Base-by-base conservation (phyloP, 2,329 filamentous ascomycete species). In the Chrysoporthe austroafricana region DNA sequence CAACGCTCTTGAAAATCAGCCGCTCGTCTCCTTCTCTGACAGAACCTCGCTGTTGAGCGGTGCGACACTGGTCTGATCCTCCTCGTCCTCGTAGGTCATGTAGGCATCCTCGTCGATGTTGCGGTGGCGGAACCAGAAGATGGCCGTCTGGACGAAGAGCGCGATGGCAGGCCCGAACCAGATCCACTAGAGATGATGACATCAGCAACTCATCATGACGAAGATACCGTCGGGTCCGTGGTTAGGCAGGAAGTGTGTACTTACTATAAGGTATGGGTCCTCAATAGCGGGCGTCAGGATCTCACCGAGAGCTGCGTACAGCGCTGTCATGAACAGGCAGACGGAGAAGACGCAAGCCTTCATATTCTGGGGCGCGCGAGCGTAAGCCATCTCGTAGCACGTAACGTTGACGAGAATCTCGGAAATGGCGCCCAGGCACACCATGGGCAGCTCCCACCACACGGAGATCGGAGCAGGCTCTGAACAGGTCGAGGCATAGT, bases 341-440 rank as follows among this genome's bases (percentile, higher is more conserved):
- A 89, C 79, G 0, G 86, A 82, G 73, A 86, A 81, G 39, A 89
- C 84, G 16, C 86, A 83, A 3, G 84, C 84, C 73, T 86, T 84
- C 88, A 91, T 90, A 73, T 86, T 85, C 65, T 84, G 83, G 1
- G 89, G 89, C 0, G 90, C 88, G 74, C 90, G 90, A 73, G 87
- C 88, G 77, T 88, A 91, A 8, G 88, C 89, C 70, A 91, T 88
- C 75, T 91, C 89, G 60, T 90, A 83, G 60, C 85, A 82, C 1
- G 89, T 90, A 64, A 91, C 87, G 60, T 86, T 88, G 44, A 84
- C 83, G 70, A 88, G 85, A 71, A 88, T 84, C 74, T 89, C 85
- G 1, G 83, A 82, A 36, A 85, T 77, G 34, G 83, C 85, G 50
- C 85, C 83, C 2, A 88, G 78, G 5, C 82, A 76, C 72, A 86